Conservation (phyloP, 768 basidiomycete species). For the Sistotremastrum suecicum region DNA sequence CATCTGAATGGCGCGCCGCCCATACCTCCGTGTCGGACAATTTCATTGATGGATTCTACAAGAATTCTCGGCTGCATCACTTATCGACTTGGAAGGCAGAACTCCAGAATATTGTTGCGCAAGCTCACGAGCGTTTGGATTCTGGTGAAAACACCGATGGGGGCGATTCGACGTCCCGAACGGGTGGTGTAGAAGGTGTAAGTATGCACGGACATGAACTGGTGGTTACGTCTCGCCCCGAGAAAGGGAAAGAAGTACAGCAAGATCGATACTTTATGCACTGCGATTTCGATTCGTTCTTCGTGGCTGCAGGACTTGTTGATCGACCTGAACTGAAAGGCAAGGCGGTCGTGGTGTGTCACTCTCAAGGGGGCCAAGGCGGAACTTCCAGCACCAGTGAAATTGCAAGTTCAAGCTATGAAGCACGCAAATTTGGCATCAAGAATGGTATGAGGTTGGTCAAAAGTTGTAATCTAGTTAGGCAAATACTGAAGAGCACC, state of each 20-base stretch:
- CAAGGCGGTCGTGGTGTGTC: slow-evolving; percentile 89
- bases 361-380: slow-evolving; percentile 69
- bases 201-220: slow-evolving; percentile 29
- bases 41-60: slow-evolving; percentile 72
- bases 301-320: slow-evolving; percentile 82
- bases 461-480: slow-evolving; percentile 1
- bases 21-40: slow-evolving; percentile 79
- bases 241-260: slow-evolving; percentile 38
- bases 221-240: slow-evolving; percentile 38
- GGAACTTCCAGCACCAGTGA: slow-evolving; percentile 79
- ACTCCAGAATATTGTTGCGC: slow-evolving; percentile 59
- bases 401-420: slow-evolving; percentile 90
- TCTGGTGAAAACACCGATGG: slow-evolving; percentile 5
- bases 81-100: slow-evolving; percentile 89
- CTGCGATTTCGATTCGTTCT: slow-evolving; percentile 94
- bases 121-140: slow-evolving; percentile 65
- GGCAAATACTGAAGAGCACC: too few species aligned
- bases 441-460: slow-evolving; percentile 89
- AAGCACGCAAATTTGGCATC: slow-evolving; percentile 77
- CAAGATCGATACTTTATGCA: slow-evolving; percentile 68
- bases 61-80: slow-evolving; percentile 85
- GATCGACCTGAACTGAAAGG: slow-evolving; percentile 70
- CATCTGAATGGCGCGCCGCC: slow-evolving; percentile 73
- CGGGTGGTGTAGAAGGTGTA: slow-evolving; percentile 20
- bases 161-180: slow-evolving; percentile 16